phyloP scores from a whole-genome alignment of 768 basidiomycete species.

The Psilocybe tampanensis region DNA sequence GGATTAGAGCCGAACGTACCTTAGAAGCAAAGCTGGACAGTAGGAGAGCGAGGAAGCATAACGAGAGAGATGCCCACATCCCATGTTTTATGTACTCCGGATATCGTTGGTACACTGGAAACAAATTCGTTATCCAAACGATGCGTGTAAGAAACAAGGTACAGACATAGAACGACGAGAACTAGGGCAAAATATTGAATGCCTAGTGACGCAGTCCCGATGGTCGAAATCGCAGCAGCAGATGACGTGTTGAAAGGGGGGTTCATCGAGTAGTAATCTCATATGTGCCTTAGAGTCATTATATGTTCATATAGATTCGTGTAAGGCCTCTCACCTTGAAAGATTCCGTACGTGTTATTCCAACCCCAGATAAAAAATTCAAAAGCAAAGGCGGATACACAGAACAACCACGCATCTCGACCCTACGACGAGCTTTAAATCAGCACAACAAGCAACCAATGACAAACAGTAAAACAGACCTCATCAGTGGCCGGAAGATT shows the following conservation, averaged over 20 bases:
- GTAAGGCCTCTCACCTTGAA: not conserved
- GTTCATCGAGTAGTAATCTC: constrained; percentile 7
- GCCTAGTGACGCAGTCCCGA: constrained; percentile 6
- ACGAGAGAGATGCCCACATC: not conserved
- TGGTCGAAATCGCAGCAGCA: constrained; percentile 1
- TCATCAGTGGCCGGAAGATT: not conserved
- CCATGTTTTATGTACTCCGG: constrained; percentile 1
- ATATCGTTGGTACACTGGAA: constrained; percentile 4
- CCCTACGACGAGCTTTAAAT: not conserved
- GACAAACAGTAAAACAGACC: not conserved
- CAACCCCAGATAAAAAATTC: constrained; percentile 6
- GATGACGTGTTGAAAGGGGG: constrained; percentile 6
- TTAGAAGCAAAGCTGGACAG: constrained; percentile 2
- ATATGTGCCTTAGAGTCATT: not conserved
- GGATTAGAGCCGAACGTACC: not conserved
- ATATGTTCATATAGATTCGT: not conserved
- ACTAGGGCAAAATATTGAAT: constrained; percentile 5
- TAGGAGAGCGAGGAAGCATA: not conserved
- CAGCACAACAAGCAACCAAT: not conserved
- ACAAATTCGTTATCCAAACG: not conserved
- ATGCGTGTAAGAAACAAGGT: not conserved
- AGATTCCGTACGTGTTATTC: constrained; percentile 8
- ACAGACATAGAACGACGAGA: not conserved
- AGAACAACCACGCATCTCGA: constrained; percentile 1
- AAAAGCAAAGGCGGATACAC: not conserved